Conservation (phyloP, 352 stramenopile genomes). For the Phytopythium helicoides region DNA sequence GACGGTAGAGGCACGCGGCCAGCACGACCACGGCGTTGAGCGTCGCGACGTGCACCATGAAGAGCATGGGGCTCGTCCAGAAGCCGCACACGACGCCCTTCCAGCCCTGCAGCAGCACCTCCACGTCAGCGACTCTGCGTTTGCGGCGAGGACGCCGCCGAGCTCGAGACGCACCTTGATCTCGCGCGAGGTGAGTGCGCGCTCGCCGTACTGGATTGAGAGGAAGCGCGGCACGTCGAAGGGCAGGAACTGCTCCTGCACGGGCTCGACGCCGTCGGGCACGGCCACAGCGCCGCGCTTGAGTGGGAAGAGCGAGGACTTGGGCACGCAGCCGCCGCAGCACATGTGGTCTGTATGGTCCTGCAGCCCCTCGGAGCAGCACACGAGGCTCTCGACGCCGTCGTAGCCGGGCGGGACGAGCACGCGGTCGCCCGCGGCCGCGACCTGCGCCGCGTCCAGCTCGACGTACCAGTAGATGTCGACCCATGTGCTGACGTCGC, state of each 20-base stretch:
- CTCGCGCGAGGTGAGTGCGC: constrained; percentile 50
- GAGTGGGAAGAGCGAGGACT: constrained; percentile 59
- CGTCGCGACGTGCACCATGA: constrained; percentile 47
- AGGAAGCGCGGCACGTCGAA: constrained; percentile 56
- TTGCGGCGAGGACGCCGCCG: no score
- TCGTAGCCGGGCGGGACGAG: constrained; percentile 62
- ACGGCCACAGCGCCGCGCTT: constrained; percentile 43
- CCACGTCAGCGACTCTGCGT: no score
- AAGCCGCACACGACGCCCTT: constrained; percentile 77
- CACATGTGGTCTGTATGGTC: constrained; percentile 70
- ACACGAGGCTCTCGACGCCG: constrained; percentile 59
- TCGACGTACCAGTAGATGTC: constrained; percentile 86
- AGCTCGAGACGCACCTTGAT: constrained; percentile 82
- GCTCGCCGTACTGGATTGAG: constrained; percentile 64
- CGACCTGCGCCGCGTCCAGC: constrained; percentile 40
- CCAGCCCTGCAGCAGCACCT: constrained; percentile 55
- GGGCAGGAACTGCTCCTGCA: constrained; percentile 58
- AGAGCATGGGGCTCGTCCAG: constrained; percentile 67
- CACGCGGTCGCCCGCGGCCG: constrained; percentile 37
- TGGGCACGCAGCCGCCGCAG: constrained; percentile 68
- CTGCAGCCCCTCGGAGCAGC: constrained; percentile 67
- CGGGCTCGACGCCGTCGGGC: constrained; percentile 33
- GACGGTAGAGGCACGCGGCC: constrained; percentile 39
- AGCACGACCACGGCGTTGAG: constrained; percentile 34
- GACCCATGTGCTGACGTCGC: constrained; percentile 62